Base-by-base conservation (phyloP, 1,139 yeast genomes). In the Taiozyma onychis region DNA sequence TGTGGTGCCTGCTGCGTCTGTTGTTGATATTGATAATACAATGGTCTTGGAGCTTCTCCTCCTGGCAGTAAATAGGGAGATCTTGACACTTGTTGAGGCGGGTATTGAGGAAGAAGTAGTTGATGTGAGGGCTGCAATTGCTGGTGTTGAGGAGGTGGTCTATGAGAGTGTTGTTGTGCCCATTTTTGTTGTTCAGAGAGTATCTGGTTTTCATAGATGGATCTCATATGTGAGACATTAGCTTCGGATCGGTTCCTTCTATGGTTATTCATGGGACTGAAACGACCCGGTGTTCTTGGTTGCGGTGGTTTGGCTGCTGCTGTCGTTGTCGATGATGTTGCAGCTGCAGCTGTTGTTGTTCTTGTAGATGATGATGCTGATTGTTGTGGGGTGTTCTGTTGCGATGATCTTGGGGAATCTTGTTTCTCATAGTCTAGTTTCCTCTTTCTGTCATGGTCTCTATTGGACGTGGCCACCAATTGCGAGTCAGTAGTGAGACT, bases 171-270 rank as follows among this genome's bases (percentile, higher is more conserved):
- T 39, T 45, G 45, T 22, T 32, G 49, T n/a, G 18, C 26, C 16
- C 22, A 49, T 21, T 22, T 32, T 13, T 46, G 51, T 28, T 48
- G 51, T 14, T 37, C 48, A n/a, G 35, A 14, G 14, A 43, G 49
- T n/a, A 47, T 43, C 21, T 57, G 58, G 7, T 43, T 44, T 39
- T 62, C 63, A 44, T 57, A 61, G 1, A 60, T 50, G 0, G 58
- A 46, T 46, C 59, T 50, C 10, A 54, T 18, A 21, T 55, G 55
- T 7, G 55, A 30, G 13, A 54, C 57, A 43, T 44, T 54, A 1
- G 59, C 57, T 42, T 62, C 65, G 4, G 64, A 60, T 47, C 59
- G 64, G 44, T 60, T 59, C 46, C 64, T 53, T 53, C 64, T 56
- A 45, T 62, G 65, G 4, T 47, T 44, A 1, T 39, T 8, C 18